phyloP scores from a whole-genome alignment of 1,284 basidiomycete species.

The Cryptococcus sp. region DNA sequence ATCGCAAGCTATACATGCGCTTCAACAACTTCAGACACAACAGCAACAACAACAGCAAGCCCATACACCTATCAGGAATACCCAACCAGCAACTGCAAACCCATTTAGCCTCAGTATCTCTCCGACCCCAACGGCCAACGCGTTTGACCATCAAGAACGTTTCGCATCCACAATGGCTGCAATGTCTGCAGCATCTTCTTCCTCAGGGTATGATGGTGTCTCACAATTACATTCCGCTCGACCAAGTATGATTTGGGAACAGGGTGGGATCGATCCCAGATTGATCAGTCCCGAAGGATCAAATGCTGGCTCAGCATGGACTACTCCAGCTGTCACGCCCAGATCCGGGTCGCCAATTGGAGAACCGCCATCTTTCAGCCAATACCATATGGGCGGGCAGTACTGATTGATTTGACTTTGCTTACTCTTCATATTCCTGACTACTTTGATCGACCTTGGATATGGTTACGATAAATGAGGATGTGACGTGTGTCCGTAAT shows the following conservation, averaged over 20 bases:
- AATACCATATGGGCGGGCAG: too few relatives aligned
- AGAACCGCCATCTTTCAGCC: too few relatives aligned
- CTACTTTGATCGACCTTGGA: too few relatives aligned
- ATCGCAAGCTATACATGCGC: background rate
- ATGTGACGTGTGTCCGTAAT: too few relatives aligned
- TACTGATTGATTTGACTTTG: too few relatives aligned
- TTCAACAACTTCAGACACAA: background rate
- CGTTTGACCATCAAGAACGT: background rate
- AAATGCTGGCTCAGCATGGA: constrained; percentile 8
- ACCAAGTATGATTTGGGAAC: background rate
- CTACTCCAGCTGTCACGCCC: constrained; percentile 10
- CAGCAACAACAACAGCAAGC: background rate
- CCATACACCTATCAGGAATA: constrained; percentile 4
- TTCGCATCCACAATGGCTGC: background rate
- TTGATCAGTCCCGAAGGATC: constrained; percentile 14
- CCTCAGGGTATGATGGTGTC: background rate
- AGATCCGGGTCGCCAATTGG: background rate
- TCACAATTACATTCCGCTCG: background rate
- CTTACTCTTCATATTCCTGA: too few relatives aligned
- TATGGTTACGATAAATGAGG: too few relatives aligned
- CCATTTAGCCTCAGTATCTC: constrained; percentile 4
- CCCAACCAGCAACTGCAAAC: constrained; percentile 7
- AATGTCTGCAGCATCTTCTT: background rate
- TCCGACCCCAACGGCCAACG: background rate
- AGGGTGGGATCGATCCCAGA: constrained; percentile 19